These are phyloP conservation scores for Chaetomiaceae sp. DNA, from an alignment of 2,329 filamentous ascomycete species.

Conservation along the genomic window DNA sequence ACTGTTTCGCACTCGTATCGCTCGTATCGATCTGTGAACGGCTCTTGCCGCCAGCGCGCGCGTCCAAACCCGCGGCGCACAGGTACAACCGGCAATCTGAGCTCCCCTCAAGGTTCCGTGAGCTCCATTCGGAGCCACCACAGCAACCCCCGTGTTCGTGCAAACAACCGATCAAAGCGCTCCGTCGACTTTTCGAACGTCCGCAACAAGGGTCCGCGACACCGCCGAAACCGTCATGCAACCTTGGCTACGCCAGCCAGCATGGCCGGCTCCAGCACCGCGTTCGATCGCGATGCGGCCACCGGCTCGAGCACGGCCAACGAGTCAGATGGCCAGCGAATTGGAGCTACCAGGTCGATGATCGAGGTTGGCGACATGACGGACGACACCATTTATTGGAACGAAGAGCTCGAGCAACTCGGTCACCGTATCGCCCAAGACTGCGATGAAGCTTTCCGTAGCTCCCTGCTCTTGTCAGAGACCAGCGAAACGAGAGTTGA, in stretches of 20 bases:
- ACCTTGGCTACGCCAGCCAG: constrained; percentile 24
- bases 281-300: constrained; percentile 22
- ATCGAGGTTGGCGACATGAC: constrained; percentile 14
- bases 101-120: constrained; percentile 38
- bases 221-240: constrained; percentile 16
- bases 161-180: constrained; percentile 43
- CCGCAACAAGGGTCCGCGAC: constrained; percentile 28
- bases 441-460: constrained; percentile 88
- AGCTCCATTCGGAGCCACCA: constrained; percentile 46
- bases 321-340: constrained; percentile 4
- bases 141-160: constrained; percentile 37
- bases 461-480: constrained; percentile 40
- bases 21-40: constrained; percentile 22
- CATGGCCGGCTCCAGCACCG: constrained; percentile 26
- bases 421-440: constrained; percentile 82
- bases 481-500: constrained; percentile 16
- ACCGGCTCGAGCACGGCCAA: constrained; percentile 22
- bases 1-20: constrained; percentile 29
- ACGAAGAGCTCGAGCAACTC: constrained; percentile 75
- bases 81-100: constrained; percentile 26
- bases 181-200: constrained; percentile 50
- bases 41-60: constrained; percentile 22
- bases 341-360: constrained; percentile 9
- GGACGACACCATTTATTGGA: constrained; percentile 19
- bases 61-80: constrained; percentile 31